Percentiles rank a stretch among this genome's conserved stretches.
Evolutionary conservation across 306 rosid species (phyloP).

Genomic region (Cucurbita moschata): DNA sequence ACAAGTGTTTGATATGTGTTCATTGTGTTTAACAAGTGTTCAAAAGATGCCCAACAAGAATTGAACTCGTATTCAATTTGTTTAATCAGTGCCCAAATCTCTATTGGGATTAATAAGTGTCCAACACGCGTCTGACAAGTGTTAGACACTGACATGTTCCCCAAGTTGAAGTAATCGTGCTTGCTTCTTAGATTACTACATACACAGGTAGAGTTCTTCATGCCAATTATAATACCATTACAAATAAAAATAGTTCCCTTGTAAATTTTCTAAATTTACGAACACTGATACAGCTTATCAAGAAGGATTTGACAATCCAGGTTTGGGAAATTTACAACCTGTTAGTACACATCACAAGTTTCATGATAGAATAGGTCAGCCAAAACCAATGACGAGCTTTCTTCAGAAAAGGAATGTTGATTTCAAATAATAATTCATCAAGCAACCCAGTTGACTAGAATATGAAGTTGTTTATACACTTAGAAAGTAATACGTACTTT

Average conservation of each 20-base stretch:
- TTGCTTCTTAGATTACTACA: background rate
- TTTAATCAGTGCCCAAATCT: background rate
- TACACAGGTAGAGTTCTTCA: background rate
- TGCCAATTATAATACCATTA: background rate
- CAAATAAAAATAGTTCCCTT: background rate
- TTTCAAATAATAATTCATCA: background rate
- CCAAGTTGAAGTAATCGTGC: background rate
- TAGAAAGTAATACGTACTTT: conserved; percentile 27
- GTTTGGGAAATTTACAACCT: background rate
- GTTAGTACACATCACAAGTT: no score
- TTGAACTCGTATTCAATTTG: background rate
- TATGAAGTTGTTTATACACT: background rate
- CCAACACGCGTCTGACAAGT: background rate
- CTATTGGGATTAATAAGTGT: background rate
- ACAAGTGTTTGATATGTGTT: background rate
- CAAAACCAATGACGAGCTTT: background rate
- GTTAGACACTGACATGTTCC: background rate
- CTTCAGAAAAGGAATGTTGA: background rate
- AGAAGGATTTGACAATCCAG: background rate
- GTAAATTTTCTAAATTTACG: background rate
- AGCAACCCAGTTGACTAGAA: background rate
- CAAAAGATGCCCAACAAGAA: background rate
- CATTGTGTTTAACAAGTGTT: background rate
- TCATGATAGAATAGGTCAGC: background rate
- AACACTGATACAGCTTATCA: background rate